A percentile compares a stretch with the other conserved stretches of the same genome.
Conservation (phyloP, 495 filamentous ascomycete genomes). For the Thermothielavioides terrestris region DNA sequence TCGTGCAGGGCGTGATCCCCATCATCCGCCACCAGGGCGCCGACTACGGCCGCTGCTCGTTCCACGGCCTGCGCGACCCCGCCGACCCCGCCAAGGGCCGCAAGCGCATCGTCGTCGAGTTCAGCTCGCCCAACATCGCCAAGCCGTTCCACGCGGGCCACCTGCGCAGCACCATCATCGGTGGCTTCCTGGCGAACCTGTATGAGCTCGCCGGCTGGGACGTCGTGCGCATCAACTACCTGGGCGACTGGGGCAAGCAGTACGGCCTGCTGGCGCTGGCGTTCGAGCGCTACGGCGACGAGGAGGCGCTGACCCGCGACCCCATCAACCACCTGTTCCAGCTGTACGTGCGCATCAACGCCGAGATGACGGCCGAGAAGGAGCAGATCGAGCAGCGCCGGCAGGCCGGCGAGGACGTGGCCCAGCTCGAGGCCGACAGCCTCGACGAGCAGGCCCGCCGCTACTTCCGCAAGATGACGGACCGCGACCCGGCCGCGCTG, state of each 20-base stretch:
- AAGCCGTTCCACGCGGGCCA: slow-evolving; percentile 64
- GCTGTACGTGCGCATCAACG: slow-evolving; percentile 55
- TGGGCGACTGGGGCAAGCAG: slow-evolving; percentile 62
- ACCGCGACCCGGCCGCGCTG: slow-evolving; percentile 66
- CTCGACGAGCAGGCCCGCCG: slow-evolving; percentile 55
- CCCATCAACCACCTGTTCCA: slow-evolving; percentile 58
- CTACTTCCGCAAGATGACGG: slow-evolving; percentile 91
- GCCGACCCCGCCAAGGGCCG: slow-evolving; percentile 59
- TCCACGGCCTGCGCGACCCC: slow-evolving; percentile 58
- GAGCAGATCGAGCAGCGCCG: slow-evolving; percentile 41
- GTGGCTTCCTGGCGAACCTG: slow-evolving; percentile 54
- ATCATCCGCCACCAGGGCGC: slow-evolving; percentile 53
- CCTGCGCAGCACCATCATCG: slow-evolving; percentile 59
- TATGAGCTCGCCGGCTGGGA: slow-evolving; percentile 54
- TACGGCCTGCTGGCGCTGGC: slow-evolving; percentile 54
- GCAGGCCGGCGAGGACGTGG: slow-evolving; percentile 42
- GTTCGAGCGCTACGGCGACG: slow-evolving; percentile 51
- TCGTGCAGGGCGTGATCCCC: slow-evolving; percentile 53
- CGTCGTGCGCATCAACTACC: slow-evolving; percentile 55
- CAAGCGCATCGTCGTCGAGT: slow-evolving; percentile 57
- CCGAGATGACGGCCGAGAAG: slow-evolving; percentile 48
- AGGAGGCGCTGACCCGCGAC: slow-evolving; percentile 46
- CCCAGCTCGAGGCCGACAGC: slow-evolving; percentile 41
- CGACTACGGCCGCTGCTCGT: slow-evolving; percentile 58
- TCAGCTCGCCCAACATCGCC: slow-evolving; percentile 55